Evolutionary conservation across 768 basidiomycete species (phyloP), one percentile per base, ranked within the genome.

Genomic region (Mycena metata): DNA sequence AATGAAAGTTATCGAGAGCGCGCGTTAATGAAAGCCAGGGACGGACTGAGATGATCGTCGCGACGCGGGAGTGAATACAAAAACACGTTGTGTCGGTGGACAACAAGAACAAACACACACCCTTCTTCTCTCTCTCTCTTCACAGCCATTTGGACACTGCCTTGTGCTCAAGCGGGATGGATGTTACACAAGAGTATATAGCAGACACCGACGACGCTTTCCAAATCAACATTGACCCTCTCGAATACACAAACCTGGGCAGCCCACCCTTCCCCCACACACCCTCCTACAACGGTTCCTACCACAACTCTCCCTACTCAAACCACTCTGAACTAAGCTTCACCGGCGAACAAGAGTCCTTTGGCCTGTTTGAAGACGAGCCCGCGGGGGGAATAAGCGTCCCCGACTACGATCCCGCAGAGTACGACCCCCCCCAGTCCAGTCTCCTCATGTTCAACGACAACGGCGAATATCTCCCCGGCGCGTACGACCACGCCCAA

Each of bases 291-390:
- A 86, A 87, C 76, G 86, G 86, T 61, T 91, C 90, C 7, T 90
- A 90, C 81, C 86, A 89, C 74, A 88, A 89, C 78, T 92, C 91
- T 0, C 92, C 92, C 11, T 92, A 84, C 77, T 91, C 91, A 8
- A 82, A 78, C 59, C 83, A 88, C 71, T 91, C 91, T 5, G 92
- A 94, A n/a, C 89, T 91, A 21, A 82, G 80, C 64, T 85, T 84
- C 62, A 82, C 82, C 61, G 84, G 80, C n/a, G 86, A 85, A 12
- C 78, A 81, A 36, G 86, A 87, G 23, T 69, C 79, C 67, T 84
- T 88, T 60, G 79, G 78, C 59, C 76, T 91, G 66, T 86, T 91
- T 45, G 82, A 81, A 35, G 85, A 85, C 62, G 83, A 86, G 45
- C 79, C 79, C 41, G 47, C 73, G 5, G 70, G 58, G 33, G 24